Evolutionary conservation across 192 early-diverging fungal species (phyloP), one percentile per base, ranked within the genome.

Genomic region (Obelidium mucronatum): DNA sequence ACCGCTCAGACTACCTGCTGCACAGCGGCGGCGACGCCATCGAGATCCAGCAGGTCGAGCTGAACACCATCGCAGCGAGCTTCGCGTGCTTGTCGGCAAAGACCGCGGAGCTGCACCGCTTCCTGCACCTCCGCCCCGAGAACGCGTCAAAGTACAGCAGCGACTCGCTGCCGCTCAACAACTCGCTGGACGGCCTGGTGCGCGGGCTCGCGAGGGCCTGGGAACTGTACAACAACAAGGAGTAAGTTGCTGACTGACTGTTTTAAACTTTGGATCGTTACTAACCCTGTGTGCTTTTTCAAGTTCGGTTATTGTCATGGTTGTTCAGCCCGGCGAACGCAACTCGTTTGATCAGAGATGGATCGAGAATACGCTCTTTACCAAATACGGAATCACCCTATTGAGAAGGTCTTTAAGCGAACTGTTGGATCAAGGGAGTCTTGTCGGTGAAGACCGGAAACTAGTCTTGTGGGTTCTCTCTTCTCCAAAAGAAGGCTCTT

Each of bases 41-140:
- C 35, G 79, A 81, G 34, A 85, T 94, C 52, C 91, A 96, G 78
- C 97, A 99, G 78, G 97, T 99, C 1, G 97, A 99, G 73, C 91
- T 97, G 74, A 99, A 99, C 82, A 98, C 97, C 3, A 97, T 99
- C 80, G 88, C 96, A 3, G 85, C 93, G 4, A 94, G 93, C n/a
- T 99, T 99, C 81, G 89, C 91, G 15, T 90, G 92, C 74, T 84
- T 99, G 19, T 94, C 94, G 1, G 81, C 88, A 0, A 79, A 92
- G 48, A 90, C 91, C 17, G 83, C 85, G 22, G 86, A 96, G 54
- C 82, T 98, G 36, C 97, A 98, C 76, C 78, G 84, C 92, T 95
- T 87, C 74, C 67, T 48, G 19, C 44, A 15, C 44, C 19, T 19
- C 19, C 44, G 44, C 19, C 44, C 19, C 44, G 79, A 81, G 55